Base-by-base conservation (phyloP, 192 early-diverging fungal genomes). In the Umbelopsis vinacea region DNA sequence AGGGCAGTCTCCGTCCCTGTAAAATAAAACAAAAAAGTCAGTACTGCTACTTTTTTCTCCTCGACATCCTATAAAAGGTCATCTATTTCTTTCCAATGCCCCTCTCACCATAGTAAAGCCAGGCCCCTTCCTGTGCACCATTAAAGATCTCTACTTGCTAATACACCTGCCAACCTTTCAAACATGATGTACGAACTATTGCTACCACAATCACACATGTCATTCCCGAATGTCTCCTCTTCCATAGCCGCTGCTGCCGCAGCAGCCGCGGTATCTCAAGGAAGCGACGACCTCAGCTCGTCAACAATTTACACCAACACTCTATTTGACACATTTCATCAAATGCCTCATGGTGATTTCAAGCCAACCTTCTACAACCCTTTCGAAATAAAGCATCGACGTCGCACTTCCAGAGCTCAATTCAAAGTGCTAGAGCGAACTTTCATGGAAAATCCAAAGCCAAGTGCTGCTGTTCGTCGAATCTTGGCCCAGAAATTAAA, bases 341-440 rank as follows among this genome's bases (percentile, higher is more conserved):
- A 68, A 45, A 47, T 68, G 40, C 67, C 67, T 4, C 68, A 74
- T 53, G 72, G 63, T 46, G 89, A 92, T 70, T 89, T 91, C 55
- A 81, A 87, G 66, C 88, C 86, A 8, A 90, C 88, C 43, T 91
- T 93, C 71, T 93, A 92, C 74, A 90, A 93, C 54, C 92, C 92
- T 4, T 89, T 89, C 72, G 89, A 91, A 29, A 88, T 93, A 70
- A 92, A 91, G 69, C 90, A 91, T 70, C 85, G 92, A 46, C 84
- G 88, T 29, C 86, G 92, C 35, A 93, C 92, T 14, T 91, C 92
- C 24, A 85, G 88, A 55, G 83, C 85, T 23, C 93, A 95, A 80
- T 83, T 91, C 45, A 83, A 88, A 69, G 85, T 87, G 19, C 88
- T 95, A 6, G 90, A 93, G 74, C 84, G 84, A 57, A 86, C 89